Evolutionary conservation across 176 grass and related monocot genomes (phyloP), one percentile per base, ranked within the genome.

Genomic region (Bothriochloa decipiens): DNA sequence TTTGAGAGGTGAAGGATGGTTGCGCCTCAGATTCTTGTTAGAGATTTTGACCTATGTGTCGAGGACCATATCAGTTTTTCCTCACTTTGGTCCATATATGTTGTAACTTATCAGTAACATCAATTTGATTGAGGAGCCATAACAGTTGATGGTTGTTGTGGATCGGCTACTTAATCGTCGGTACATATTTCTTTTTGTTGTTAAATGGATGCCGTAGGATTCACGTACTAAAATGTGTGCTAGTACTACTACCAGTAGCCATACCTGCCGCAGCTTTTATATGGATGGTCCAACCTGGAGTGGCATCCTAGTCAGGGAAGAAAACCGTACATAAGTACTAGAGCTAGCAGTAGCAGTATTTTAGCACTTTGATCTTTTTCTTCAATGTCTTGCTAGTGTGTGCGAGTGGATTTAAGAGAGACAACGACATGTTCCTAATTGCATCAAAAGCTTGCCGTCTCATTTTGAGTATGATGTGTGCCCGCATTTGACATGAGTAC

Each of bases 1-100:
- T 91, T 99, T 8, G 88, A 99, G 83, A 85, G 96, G 58, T 99
- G 85, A 90, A 74, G 1, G 11, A 37, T 68, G 14, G 22, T 27
- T 61, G 12, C 16, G 28, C 72, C 62, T 71, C 47, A 3, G 41
- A 66, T 64, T 40, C 42, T 55, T 72, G n/a, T 62, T 58, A 13
- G 22, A 49, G 11, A 62, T 83, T 83, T 68, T 62, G 3, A 61
- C 40, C 37, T 32, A 17, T n/a, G 35, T 10, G 46, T 39, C 2
- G 46, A 86, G 76, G 11, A 70, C 9, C n/a, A 16, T 29, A 68
- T 35, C 76, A 57, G 7, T 61, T 90, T 79, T 79, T 65, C 33
- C 13, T 33, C 27, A 17, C 16, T 33, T 60, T 68, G 36, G 13
- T 52, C 52, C 49, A 47, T 2, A 37, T 82, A 17, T 90, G 66